These are phyloP conservation scores for Phialemoniopsis sp. DNA, from an alignment of 2,329 filamentous ascomycete species.

Conservation along the genomic window DNA sequence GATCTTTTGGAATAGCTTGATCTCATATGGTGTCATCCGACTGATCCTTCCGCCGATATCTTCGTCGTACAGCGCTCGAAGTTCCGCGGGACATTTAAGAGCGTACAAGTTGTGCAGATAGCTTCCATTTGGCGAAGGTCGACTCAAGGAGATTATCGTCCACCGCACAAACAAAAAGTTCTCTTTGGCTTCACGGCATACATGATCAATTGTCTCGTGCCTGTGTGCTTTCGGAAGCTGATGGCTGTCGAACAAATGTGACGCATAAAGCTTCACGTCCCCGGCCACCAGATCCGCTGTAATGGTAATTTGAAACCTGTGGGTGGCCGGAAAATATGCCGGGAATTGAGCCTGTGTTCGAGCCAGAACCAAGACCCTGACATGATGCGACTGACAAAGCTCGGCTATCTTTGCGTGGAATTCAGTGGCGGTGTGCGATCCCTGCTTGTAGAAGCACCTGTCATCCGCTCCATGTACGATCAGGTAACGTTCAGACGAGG, in stretches of 20 bases:
- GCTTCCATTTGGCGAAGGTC: neutral
- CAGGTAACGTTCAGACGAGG: too few species aligned
- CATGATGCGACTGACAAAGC: too few species aligned
- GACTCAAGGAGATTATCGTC: neutral
- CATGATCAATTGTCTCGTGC: neutral
- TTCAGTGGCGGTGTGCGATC: too few species aligned
- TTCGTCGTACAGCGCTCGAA: neutral
- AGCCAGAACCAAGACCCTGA: too few species aligned
- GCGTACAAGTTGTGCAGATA: neutral
- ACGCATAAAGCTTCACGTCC: neutral
- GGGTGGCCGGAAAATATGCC: too few species aligned
- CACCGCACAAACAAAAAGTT: neutral
- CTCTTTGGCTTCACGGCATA: neutral
- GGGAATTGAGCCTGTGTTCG: too few species aligned
- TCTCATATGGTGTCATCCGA: neutral
- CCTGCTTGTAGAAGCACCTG: too few species aligned
- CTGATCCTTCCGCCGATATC: neutral
- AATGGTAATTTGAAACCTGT: neutral
- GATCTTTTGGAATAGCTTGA: neutral
- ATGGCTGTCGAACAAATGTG: neutral
- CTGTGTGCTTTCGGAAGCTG: neutral
- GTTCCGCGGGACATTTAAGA: neutral
- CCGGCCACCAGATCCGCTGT: neutral
- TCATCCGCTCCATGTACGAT: too few species aligned
- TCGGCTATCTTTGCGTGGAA: too few species aligned